Conservation (phyloP, 305 asterid genomes). For the Fraxinus angustifolia region DNA sequence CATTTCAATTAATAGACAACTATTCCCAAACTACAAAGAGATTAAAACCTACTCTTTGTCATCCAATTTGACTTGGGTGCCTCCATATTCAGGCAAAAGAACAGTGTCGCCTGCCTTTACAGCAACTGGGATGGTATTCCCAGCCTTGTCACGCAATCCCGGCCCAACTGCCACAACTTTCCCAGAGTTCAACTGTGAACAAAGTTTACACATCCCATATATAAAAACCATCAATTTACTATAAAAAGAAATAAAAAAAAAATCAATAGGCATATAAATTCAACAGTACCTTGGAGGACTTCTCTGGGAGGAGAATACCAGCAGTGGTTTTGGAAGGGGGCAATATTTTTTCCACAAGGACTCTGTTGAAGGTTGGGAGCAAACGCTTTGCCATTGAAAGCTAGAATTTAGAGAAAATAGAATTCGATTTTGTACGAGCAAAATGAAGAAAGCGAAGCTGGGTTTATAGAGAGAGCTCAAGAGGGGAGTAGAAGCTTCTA, state of each 20-base stretch:
- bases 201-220: slow-evolving; percentile 3
- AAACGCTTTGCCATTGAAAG: slow-evolving; percentile 67
- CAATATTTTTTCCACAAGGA: slow-evolving; percentile 66
- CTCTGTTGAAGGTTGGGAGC: slow-evolving; percentile 81
- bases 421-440: background rate
- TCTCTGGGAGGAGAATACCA: slow-evolving; percentile 91
- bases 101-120: slow-evolving; percentile 93
- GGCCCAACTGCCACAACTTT: slow-evolving; percentile 85
- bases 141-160: slow-evolving; percentile 56
- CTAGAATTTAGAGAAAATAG: background rate
- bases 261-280: background rate
- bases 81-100: slow-evolving; percentile 91
- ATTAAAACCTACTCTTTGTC: slow-evolving; percentile 71
- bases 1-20: background rate
- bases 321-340: slow-evolving; percentile 78
- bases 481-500: slow-evolving; percentile 54
- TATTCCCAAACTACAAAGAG: background rate
- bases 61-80: slow-evolving; percentile 76
- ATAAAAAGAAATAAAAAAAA: background rate
- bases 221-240: background rate
- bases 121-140: slow-evolving; percentile 58
- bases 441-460: background rate
- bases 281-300: slow-evolving; percentile 54
- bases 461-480: slow-evolving; percentile 7
- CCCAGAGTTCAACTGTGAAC: slow-evolving; percentile 73